Conservation (phyloP, 805 yeast species). For the Cyberlindnera maritima region DNA sequence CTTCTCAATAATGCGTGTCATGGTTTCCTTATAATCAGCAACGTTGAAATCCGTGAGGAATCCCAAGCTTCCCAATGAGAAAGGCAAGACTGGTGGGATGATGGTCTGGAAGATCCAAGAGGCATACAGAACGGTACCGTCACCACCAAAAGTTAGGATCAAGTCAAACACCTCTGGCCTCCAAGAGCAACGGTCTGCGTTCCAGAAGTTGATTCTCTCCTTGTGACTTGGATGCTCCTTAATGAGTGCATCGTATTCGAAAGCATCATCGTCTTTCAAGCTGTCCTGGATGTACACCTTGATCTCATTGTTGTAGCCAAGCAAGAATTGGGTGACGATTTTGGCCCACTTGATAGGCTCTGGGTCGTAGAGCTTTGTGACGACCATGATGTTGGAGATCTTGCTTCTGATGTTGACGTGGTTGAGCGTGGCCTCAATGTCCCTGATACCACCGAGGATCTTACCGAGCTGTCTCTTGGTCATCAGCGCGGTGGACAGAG, state of each 20-base stretch:
- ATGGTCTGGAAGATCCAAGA: slow-evolving; percentile 55
- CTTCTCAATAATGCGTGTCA: slow-evolving; percentile 35
- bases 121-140: slow-evolving; percentile 66
- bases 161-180: slow-evolving; percentile 46
- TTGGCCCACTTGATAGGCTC: slow-evolving; percentile 31
- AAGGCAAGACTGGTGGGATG: slow-evolving; percentile 66
- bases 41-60: slow-evolving; percentile 57
- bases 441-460: slow-evolving; percentile 29
- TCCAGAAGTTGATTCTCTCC: slow-evolving; percentile 25
- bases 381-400: slow-evolving; percentile 27
- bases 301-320: slow-evolving; percentile 19
- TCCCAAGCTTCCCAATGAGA: slow-evolving; percentile 65
- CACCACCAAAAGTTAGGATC: slow-evolving; percentile 67
- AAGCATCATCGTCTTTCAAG: slow-evolving; percentile 9
- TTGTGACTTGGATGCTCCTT: slow-evolving; percentile 6
- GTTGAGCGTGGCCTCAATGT: slow-evolving; percentile 29
- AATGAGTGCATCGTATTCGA: slow-evolving; percentile 11
- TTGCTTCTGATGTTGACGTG: slow-evolving; percentile 29
- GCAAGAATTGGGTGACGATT: slow-evolving; percentile 20
- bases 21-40: slow-evolving; percentile 32
- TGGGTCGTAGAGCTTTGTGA: slow-evolving; percentile 31
- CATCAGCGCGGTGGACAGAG: slow-evolving; percentile 24
- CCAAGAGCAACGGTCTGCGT: slow-evolving; percentile 24
- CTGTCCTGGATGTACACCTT: slow-evolving; percentile 23
- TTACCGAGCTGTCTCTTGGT: slow-evolving; percentile 27